Evolutionary conservation across 495 filamentous ascomycete species (phyloP), one percentile per base, ranked within the genome.

Genomic region (Xylaria palmicola): DNA sequence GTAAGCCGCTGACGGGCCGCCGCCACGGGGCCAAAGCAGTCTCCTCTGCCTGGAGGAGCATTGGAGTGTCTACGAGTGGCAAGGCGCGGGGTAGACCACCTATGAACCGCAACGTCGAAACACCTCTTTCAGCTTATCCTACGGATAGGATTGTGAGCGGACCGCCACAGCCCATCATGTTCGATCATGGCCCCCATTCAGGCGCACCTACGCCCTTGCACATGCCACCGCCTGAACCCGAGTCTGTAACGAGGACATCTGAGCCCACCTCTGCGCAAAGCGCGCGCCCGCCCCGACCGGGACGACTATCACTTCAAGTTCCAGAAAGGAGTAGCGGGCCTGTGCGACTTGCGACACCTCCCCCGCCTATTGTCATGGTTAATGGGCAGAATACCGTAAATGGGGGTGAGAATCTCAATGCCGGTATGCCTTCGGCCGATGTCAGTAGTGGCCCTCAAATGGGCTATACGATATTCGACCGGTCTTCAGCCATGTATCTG

Each of bases 21-120:
- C 85, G 92, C n/a, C 92, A 97, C 69, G 93, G 93, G 0, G 92
- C 94, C 0, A 81, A 81, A 63, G 91, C 90, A 1, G 93, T 98
- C 1, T 98, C 94, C 6, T 97, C 93, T 24, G 94, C 94, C 12
- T 98, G 94, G 94, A 85, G 90, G 19, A 89, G 83, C 54, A 86
- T 83, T 44, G 85, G 83, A 4, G 82, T 83, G 29, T 79, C 85
- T 22, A 76, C 85, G 2, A 85, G 80, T 8, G 91, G 91, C 4
- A 96, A 94, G 66, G 75, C 91, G 15, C 79, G 94, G 44, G 94
- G 94, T 9, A 78, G 94, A 59, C 94, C 94, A 55, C 92, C 93
- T 3, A 91, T 86, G 62, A 91, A 89, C 70, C 85, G 90, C 3
- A 60, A 61, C 20, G 59, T 78, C 3, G 88, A 91, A 40, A 92